phyloP scores from a whole-genome alignment of 2,329 filamentous ascomycete species.

The Monosporascus sp. region DNA sequence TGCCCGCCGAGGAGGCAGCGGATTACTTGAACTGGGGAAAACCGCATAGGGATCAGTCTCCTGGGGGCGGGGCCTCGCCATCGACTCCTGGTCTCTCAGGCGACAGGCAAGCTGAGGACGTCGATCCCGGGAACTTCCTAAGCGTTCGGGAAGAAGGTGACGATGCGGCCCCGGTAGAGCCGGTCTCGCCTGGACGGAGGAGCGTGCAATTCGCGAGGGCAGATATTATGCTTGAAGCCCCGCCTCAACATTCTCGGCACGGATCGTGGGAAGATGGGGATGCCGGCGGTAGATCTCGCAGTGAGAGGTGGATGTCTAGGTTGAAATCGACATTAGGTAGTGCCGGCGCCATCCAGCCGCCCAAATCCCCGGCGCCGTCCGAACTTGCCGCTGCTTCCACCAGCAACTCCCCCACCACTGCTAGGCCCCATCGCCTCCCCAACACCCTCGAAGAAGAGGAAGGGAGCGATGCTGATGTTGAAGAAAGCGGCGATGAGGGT shows the following conservation, averaged over 20 bases:
- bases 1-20: slow-evolving; percentile 18
- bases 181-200: slow-evolving; percentile 44
- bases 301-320: slow-evolving; percentile 69
- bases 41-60: slow-evolving; percentile 27
- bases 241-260: slow-evolving; percentile 51
- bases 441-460: slow-evolving; percentile 49
- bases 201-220: slow-evolving; percentile 73
- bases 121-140: neutral
- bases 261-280: slow-evolving; percentile 66
- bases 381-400: slow-evolving; percentile 34
- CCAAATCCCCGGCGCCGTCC: slow-evolving; percentile 32
- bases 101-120: neutral
- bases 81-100: slow-evolving; percentile 16
- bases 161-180: slow-evolving; percentile 19
- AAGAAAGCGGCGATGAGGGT: slow-evolving; percentile 81
- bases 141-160: slow-evolving; percentile 7
- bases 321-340: slow-evolving; percentile 65
- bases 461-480: slow-evolving; percentile 73
- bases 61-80: slow-evolving; percentile 12
- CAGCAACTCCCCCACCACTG: slow-evolving; percentile 42
- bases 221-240: slow-evolving; percentile 43
- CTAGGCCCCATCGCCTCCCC: slow-evolving; percentile 44
- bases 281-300: slow-evolving; percentile 49
- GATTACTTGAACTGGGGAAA: slow-evolving; percentile 35
- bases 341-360: slow-evolving; percentile 41